These are phyloP conservation scores for Colletotrichum simmondsii DNA, from an alignment of 2,329 filamentous ascomycete species.

Conservation along the genomic window DNA sequence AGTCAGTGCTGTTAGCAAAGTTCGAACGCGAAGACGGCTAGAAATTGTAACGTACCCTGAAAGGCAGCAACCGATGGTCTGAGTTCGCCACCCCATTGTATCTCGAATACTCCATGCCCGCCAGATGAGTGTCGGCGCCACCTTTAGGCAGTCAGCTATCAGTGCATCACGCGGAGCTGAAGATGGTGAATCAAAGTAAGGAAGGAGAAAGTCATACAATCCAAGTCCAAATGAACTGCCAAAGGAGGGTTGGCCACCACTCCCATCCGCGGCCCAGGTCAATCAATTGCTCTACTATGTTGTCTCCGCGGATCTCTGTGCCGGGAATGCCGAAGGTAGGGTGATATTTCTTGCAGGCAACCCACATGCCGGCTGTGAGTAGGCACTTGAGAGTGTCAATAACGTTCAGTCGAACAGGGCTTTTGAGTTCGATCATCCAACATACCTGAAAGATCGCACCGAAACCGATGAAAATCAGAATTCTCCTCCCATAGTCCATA, in stretches of 20 bases:
- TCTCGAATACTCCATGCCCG: conserved; percentile 64
- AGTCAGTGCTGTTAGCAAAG: conserved; percentile 7
- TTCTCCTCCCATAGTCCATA: conserved; percentile 50
- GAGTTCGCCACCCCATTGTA: conserved; percentile 66
- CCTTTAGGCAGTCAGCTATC: conserved; percentile 36
- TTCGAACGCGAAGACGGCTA: too few species aligned
- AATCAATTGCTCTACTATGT: conserved; percentile 52
- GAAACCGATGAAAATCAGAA: conserved; percentile 56
- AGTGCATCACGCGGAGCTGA: too few species aligned
- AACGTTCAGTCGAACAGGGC: neutral
- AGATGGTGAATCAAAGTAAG: too few species aligned
- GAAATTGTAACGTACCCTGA: conserved; percentile 38
- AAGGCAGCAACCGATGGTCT: conserved; percentile 57
- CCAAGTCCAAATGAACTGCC: conserved; percentile 67
- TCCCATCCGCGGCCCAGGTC: conserved; percentile 63
- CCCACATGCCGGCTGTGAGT: conserved; percentile 64
- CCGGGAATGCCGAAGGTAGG: conserved; percentile 57
- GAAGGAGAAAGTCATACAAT: conserved; percentile 41
- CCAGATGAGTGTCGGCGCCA: conserved; percentile 63
- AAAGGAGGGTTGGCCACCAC: conserved; percentile 68
- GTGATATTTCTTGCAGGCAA: conserved; percentile 69
- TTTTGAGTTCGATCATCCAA: neutral
- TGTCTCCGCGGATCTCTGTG: conserved; percentile 44
- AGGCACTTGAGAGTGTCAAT: conserved; percentile 52
- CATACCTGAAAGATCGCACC: conserved; percentile 62